Base-by-base conservation (phyloP, 2,329 filamentous ascomycete genomes). In the Curvularia verruculosa region DNA sequence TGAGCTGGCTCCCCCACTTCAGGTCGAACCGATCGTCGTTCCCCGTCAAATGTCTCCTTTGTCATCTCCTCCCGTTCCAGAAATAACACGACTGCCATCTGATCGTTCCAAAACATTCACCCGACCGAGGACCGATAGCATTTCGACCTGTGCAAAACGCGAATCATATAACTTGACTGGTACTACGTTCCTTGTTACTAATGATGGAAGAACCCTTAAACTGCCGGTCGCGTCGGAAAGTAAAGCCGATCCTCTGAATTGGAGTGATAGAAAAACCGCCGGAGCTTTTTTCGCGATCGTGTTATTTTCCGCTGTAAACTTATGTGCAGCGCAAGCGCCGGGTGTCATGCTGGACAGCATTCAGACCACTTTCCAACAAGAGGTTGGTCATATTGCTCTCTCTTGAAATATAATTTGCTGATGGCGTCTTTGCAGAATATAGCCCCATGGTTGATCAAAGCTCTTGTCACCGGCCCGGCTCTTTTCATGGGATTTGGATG, bases 401-500 rank as follows among this genome's bases (percentile, higher is more conserved):
- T 10, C 6, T 7, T 4, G 23, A 3, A 19, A 5, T 2, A 15
- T 15, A 12, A 2, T 12, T 10, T 18, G 12, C 43, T 48, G 15
- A 52, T 13, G 44, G 9, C 7, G 5, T n/a, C 12, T 23, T 29
- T 34, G 21, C 36, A 56, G 52, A 31, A 48, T 31, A 46, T 53
- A 46, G 26, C 55, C 0, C 5, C 28, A 3, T 73, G 73, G 63
- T 59, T 61, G 1, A 46, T 73, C 3, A 66, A 70, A 13, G 63
- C 65, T 12, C 56, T 76, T 0, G 56, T 67, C 15, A 71, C 70
- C 1, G 59, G 63, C 23, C 74, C 74, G 2, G 71, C 70, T 0
- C 49, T 79, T 3, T 73, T 68, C 50, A 72, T 75, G 64, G 75
- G 73, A 5, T 50, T 77, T 5, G 77, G 77, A 1, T 70, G 70